Evolutionary conservation across 352 stramenopile species (phyloP), one percentile per base, ranked within the genome.

Genomic region (Globisporangium cederbergense): DNA sequence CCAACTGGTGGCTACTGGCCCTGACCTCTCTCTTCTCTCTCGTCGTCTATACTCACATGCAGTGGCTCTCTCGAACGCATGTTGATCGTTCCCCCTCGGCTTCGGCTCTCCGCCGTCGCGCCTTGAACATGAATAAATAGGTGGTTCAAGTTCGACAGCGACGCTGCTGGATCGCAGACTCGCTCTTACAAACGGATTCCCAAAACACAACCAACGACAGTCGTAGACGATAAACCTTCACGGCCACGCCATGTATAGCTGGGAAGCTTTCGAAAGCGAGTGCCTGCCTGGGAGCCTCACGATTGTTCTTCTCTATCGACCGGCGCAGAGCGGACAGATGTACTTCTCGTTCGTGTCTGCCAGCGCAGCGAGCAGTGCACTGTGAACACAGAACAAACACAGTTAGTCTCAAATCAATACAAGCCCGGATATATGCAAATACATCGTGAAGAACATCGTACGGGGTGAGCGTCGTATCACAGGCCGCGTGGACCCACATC

Each of bases 401-500:
- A 28, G 54, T 76, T 20, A 75, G 62, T 7, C 32, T 36, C 32
- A 5, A 45, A 13, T 30, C 45, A n/a, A 20, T 16, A 4, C 47
- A 30, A 60, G 7, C 13, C 30, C 52, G 4, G 52, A 36, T 8
- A 2, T 36, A 36, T 8, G 32, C 32, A 51, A 30, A 5, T 30
- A 62, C 46, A 36, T 22, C n/a, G 30, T 8, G n/a, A n/a, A 36
- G 38, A 79, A 81, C 82, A 28, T 28, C 25, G 69, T 86, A 90
- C 73, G 84, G 69, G 22, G 79, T 87, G 22, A 96, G 72, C 62
- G 71, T 78, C 28, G 76, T 46, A 60, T 96, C 87, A 66, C 87
- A 96, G 7, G 73, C 75, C 4, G 74, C 81, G 68, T 96, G 87
- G 18, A 96, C 80, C 87, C 87, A 96, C 70, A 94, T 90, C 64